Conservation (phyloP, 331 rosid species). For the Pyrus hybrid region DNA sequence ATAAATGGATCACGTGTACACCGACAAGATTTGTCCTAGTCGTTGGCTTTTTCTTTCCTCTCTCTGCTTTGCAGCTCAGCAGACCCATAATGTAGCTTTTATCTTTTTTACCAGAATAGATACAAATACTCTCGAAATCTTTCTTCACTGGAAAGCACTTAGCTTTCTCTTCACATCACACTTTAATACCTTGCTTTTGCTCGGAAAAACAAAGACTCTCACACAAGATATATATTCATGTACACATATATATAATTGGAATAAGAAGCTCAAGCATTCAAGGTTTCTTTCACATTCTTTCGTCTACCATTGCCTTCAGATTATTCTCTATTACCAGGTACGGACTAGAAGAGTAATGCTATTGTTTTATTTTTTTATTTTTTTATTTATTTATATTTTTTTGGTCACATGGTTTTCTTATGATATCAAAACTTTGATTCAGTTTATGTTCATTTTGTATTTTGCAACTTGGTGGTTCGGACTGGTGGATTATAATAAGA, state of each 20-base stretch:
- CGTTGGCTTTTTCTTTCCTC: background rate
- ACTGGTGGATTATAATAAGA: background rate
- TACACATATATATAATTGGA: background rate
- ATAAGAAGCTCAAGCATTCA: background rate
- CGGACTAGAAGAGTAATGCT: background rate
- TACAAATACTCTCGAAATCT: background rate
- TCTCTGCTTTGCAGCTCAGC: background rate
- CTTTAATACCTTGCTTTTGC: background rate
- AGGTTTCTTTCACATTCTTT: background rate
- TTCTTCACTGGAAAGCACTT: background rate
- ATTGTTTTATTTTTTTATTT: background rate
- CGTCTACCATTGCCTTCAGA: background rate
- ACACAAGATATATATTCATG: background rate
- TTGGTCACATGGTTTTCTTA: background rate
- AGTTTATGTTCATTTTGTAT: background rate
- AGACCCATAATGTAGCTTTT: background rate
- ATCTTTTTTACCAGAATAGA: too few species aligned
- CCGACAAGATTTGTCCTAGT: background rate
- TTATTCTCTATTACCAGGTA: background rate
- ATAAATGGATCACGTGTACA: background rate
- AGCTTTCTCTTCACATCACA: background rate
- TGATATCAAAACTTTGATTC: background rate
- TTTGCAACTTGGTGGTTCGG: background rate
- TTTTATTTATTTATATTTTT: background rate
- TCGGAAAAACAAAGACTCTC: too few species aligned